Evolutionary conservation across 345 rosid genomes (phyloP), one percentile per base, ranked within the genome.

Genomic region (Murraya koenigii): DNA sequence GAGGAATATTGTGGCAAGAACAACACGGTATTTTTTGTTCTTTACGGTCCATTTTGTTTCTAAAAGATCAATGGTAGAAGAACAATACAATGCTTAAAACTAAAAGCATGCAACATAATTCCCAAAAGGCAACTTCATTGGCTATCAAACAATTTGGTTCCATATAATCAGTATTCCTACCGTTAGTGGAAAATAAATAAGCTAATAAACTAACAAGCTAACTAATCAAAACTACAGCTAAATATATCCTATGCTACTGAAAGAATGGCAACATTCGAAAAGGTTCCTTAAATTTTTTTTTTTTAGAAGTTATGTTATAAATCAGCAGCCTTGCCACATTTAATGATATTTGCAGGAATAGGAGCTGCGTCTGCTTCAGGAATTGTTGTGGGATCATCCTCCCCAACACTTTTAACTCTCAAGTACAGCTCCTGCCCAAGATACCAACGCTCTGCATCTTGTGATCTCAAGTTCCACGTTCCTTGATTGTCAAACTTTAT

Each of bases 401-500:
- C 59, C 6, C 67, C 36, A 38, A 14, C 20, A 32, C 82, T 66
- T 79, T 72, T 72, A 25, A 87, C 88, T 70, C 86, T 82, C 23
- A 85, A 28, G 69, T 83, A 87, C 2, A 88, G 69, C 62, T 88
- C 82, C 66, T 86, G 90, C 22, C 87, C 89, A 8, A 82, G 87
- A 79, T 77, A 86, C 69, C 77, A 80, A 5, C 80, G 62, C 72
- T 84, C 89, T 30, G 77, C 78, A 62, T 83, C 23, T 71, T 84
- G 87, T 14, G 89, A 86, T 78, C 91, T 82, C 82, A 87, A 71
- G 68, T 81, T 87, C 90, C 92, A 87, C 80, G 82, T 68, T n/a
- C 90, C 89, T 15, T 76, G 77, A 66, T 81, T 87, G 75, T 89
- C 92, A 73, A 87, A 41, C 69, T 77, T 77, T n/a, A 84, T 69